Base-by-base conservation (phyloP, 164 flowering plant species). In the Warburgia ugandensis region DNA sequence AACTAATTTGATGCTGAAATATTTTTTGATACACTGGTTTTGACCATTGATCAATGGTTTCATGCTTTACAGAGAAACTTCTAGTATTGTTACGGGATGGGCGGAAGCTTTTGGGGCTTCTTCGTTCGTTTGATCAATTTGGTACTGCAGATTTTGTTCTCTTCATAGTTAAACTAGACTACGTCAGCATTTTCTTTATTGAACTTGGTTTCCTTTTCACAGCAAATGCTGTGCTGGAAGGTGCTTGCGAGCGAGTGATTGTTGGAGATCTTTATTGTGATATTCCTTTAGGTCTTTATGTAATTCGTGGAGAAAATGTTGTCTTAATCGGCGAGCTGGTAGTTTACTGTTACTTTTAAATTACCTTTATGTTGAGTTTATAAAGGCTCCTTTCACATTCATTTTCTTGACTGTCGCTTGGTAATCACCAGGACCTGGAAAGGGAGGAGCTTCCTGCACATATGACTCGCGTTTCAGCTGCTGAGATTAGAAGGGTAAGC, bases 171-270 rank as follows among this genome's bases (percentile, higher is more conserved):
- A 4, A 14, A 13, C n/a, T 3, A 14, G 41, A 14, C n/a, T 8
- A 23, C n/a, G 25, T 38, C 2, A 25, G 28, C 17, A 39, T 19
- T 52, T 7, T n/a, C n/a, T n/a, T n/a, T n/a, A n/a, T n/a, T n/a
- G n/a, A n/a, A n/a, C n/a, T n/a, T n/a, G n/a, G 17, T n/a, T 31
- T 16, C 38, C 30, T 38, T 13, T 54, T 3, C 50, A 48, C 77
- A 89, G 97, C 97, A 53, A 90, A 90, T 79, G 97, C 87, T 36
- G 97, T 89, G 55, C 81, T 86, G 39, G 95, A 84, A 72, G 91
- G 84, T 58, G 95, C 95, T 16, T 80, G 95, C 54, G 97, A 89
- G 57, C 73, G 94, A 25, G 86, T 84, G 16, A 89, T 89, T 61
- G 97, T 90, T 51, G 95, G 97, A 41, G 88, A 90, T 16, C 78